These are phyloP conservation scores for Agaricus subrufescens DNA, from an alignment of 768 basidiomycete genomes.

Conservation along the genomic window DNA sequence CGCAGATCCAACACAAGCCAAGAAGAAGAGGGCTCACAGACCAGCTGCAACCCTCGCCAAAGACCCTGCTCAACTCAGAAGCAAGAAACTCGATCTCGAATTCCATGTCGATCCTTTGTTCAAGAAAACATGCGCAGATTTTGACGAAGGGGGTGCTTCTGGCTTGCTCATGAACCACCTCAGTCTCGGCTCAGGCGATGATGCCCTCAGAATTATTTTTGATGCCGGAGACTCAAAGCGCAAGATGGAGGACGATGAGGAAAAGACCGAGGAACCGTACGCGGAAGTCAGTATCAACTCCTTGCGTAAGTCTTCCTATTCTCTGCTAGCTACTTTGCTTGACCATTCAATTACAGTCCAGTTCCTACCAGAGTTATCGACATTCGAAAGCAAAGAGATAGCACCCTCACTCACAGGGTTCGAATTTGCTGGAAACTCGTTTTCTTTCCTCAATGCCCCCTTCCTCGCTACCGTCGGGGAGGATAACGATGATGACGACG, in stretches of 20 bases:
- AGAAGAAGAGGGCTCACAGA: slow-evolving; percentile 63
- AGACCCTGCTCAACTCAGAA: slow-evolving; percentile 70
- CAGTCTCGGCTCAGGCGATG: slow-evolving; percentile 66
- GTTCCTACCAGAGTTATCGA: slow-evolving; percentile 68
- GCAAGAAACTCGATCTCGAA: slow-evolving; percentile 93
- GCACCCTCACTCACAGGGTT: slow-evolving; percentile 79
- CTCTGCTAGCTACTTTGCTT: background rate
- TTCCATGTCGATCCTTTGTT: slow-evolving; percentile 97
- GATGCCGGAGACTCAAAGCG: slow-evolving; percentile 91
- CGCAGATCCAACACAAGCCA: slow-evolving; percentile 54
- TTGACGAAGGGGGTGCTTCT: slow-evolving; percentile 96
- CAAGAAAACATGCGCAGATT: slow-evolving; percentile 96
- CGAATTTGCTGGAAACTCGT: slow-evolving; percentile 70
- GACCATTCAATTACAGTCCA: slow-evolving; percentile 36
- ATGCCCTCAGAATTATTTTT: slow-evolving; percentile 89
- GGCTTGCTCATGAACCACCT: slow-evolving; percentile 98
- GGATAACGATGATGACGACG: slow-evolving; percentile 41
- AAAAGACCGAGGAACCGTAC: slow-evolving; percentile 65
- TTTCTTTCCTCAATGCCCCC: slow-evolving; percentile 56
- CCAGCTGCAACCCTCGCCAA: slow-evolving; percentile 88
- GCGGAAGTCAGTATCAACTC: slow-evolving; percentile 62
- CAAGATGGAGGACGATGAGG: slow-evolving; percentile 67
- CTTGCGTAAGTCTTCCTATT: slow-evolving; percentile 31
- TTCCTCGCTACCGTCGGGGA: slow-evolving; percentile 51
- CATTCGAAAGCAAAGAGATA: slow-evolving; percentile 66